Percentiles rank a stretch among this genome's conserved stretches.
Evolutionary conservation across 2,329 filamentous ascomycete genomes (phyloP).

Genomic region (Pseudocercospora crystallina): DNA sequence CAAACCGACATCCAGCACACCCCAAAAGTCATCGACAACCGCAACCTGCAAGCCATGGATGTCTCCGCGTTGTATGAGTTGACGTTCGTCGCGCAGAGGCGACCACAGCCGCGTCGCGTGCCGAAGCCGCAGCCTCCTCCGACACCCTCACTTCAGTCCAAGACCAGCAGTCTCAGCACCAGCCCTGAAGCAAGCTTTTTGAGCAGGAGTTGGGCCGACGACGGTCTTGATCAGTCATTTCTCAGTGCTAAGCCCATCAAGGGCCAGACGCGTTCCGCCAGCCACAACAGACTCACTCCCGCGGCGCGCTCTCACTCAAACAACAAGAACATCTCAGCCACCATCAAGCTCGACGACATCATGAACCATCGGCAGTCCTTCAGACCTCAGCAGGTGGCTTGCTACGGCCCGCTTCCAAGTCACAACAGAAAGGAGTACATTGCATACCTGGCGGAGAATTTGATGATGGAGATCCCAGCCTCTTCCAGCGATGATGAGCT

Average conservation of each 20-base stretch:
- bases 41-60: conserved; percentile 56
- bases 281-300: conserved; percentile 16
- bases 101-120: conserved; percentile 41
- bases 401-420: conserved; percentile 25
- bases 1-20: conserved; percentile 63
- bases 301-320: conserved; percentile 10
- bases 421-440: conserved; percentile 19
- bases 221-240: conserved; percentile 57
- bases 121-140: conserved; percentile 16
- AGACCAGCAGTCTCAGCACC: conserved; percentile 20
- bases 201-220: conserved; percentile 53
- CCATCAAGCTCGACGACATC: conserved; percentile 33
- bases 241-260: conserved; percentile 41
- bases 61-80: conserved; percentile 60
- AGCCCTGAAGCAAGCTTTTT: conserved; percentile 38
- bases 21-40: conserved; percentile 58
- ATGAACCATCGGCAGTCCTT: conserved; percentile 29
- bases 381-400: conserved; percentile 29
- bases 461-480: conserved; percentile 6
- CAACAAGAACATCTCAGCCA: conserved; percentile 24
- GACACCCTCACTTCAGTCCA: conserved; percentile 6
- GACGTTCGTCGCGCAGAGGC: conserved; percentile 54
- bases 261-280: conserved; percentile 13
- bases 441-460: conserved; percentile 19
- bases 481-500: conserved; percentile 12